Base-by-base conservation (phyloP, 805 yeast species). In the Metschnikowia henanensis region DNA sequence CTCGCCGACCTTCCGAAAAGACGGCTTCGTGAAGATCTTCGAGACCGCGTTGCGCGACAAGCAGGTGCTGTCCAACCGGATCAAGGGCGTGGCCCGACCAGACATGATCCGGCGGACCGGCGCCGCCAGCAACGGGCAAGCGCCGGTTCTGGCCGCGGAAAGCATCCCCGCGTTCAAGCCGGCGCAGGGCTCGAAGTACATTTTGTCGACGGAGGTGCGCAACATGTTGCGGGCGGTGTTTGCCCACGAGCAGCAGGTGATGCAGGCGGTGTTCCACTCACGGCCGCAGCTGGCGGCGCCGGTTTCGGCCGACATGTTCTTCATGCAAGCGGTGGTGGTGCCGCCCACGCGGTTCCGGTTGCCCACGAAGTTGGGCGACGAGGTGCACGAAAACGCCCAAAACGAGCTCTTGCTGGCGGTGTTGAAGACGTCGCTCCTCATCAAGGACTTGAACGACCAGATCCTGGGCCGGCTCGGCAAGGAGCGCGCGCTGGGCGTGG, bases 291-390 rank as follows among this genome's bases (percentile, higher is more conserved):
- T 73, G 28, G 59, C 62, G 20, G 72, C 75, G 8, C 58, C 68
- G 3, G 74, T 77, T 3, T 62, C 64, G 32, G 85, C 96, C 16
- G 97, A 92, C 59, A 77, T 88, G 75, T 94, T 95, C 65, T 95
- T 94, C 72, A 76, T 89, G 56, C 91, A 88, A 54, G 83, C 89
- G 4, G 71, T 94, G 46, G 84, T 90, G 31, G 98, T 95, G 30
- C 99, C 99, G 29, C 91, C 99, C 39, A 95, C 98, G 2, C 78
- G 98, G 65, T 94, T 94, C 75, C 80, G 99, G 65, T 76, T 91
- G 54, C 99, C 99, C n/a, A 84, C 96, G 13, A 91, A 91, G 65
- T 74, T 94, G 46, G 99, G 99, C 44, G 99, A 94, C 44, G 97
- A 89, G 64, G 79, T 92, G 48, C 98, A 94, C 65, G 97, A 94